Evolutionary conservation across 2,329 filamentous ascomycete genomes (phyloP), one percentile per base, ranked within the genome.

Genomic region (Cytospora leucostoma): DNA sequence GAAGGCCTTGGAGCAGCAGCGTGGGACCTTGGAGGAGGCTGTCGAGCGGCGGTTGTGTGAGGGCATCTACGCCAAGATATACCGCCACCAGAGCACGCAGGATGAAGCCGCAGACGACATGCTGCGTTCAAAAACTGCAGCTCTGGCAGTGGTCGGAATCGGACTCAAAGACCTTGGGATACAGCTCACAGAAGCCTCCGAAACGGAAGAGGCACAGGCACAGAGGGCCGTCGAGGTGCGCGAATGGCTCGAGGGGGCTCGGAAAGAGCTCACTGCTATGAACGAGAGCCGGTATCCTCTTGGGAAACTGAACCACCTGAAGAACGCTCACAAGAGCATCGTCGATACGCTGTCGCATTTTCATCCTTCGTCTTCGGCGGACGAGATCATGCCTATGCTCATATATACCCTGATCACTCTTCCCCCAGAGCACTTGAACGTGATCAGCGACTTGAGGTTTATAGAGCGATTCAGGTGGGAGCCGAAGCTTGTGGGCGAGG

Each of bases 81-180:
- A 94, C 84, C 88, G 93, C 54, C 95, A 99, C 74, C 87, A 90
- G 65, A 95, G 84, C 73, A 96, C 94, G 0, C 88, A 98, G 71
- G 95, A 99, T 72, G 94, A 97, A 75, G 93, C 95, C 13, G 86
- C 94, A 71, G 95, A 99, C 73, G 93, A 96, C 71, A 97, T 96
- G 73, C 81, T 99, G 57, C 87, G 95, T 35, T 99, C 95, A 11
- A 95, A 96, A 71, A 97, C 93, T 1, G 94, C 94, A 21, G 93
- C 95, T 1, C 78, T 99, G 52, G 85, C 90, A 3, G 80, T 99
- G n/a, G 92, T 99, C 19, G 94, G 93, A 1, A 97, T 99, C 71
- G 91, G 92, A 3, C 80, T 95, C 59, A 88, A 86, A 66, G 95
- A 99, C 72, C 80, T 99, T 12, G 91, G 92, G 4, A 84, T 96